Conservation (phyloP, 164 flowering plant genomes). For the Paratinospora sagittata region DNA sequence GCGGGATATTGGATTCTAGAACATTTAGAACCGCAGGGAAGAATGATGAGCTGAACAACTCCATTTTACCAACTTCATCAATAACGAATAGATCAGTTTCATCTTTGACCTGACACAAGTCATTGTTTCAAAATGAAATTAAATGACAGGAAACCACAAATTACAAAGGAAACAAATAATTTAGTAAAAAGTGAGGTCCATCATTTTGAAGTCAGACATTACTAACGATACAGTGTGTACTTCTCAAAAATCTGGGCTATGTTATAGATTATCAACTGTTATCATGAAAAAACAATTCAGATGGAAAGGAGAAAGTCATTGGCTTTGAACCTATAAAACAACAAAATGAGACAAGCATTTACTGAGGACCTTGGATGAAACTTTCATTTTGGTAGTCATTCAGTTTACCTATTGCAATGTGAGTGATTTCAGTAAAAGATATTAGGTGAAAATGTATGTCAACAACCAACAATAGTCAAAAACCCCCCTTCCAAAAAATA, state of each 20-base stretch:
- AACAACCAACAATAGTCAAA: too few relatives aligned
- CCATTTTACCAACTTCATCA: conserved; percentile 97
- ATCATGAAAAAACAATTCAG: too few relatives aligned
- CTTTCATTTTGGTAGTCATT: not conserved
- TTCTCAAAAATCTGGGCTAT: not conserved
- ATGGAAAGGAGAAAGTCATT: not conserved
- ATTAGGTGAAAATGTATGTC: too few relatives aligned
- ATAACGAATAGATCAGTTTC: conserved; percentile 77
- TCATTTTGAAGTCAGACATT: not conserved
- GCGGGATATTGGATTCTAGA: conserved; percentile 61
- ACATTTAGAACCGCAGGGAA: conserved; percentile 73
- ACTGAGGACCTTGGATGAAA: too few relatives aligned
- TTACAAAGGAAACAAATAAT: not conserved
- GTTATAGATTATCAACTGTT: not conserved
- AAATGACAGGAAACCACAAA: not conserved
- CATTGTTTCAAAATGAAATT: not conserved
- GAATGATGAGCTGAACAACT: conserved; percentile 72
- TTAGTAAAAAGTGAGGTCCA: not conserved
- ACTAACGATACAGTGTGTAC: not conserved
- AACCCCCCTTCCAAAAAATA: too few relatives aligned
- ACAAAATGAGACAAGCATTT: too few relatives aligned
- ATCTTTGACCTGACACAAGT: conserved; percentile 48
- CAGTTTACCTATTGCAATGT: not conserved
- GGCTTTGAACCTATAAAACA: too few relatives aligned
- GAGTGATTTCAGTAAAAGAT: too few relatives aligned